phyloP scores from a whole-genome alignment of 2,329 filamentous ascomycete species.

The Penicillium brevicompactum region DNA sequence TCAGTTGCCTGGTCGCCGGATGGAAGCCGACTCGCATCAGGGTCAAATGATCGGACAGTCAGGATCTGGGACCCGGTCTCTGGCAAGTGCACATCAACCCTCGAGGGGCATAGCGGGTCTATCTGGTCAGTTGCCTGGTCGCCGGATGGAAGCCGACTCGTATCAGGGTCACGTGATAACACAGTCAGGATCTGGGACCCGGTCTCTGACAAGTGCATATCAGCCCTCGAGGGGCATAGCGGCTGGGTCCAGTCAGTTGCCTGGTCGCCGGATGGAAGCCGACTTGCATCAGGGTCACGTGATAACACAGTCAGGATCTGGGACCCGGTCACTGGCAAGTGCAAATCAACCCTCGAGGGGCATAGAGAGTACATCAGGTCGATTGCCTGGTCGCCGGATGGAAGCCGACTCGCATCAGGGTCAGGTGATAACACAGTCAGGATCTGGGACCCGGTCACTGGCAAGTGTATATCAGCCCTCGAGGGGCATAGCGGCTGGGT shows the following conservation, averaged over 20 bases:
- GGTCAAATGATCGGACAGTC: neutral
- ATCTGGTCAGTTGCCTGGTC: slow-evolving; percentile 26
- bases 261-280: neutral
- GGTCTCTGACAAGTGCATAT: slow-evolving; percentile 10
- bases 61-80: slow-evolving; percentile 5
- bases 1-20: slow-evolving; percentile 13
- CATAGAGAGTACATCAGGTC: too few species aligned
- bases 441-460: too few species aligned
- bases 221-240: neutral
- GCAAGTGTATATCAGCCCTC: too few species aligned
- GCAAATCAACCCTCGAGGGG: too few species aligned
- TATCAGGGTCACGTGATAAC: slow-evolving; percentile 25
- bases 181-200: slow-evolving; percentile 44
- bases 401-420: too few species aligned
- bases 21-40: slow-evolving; percentile 10
- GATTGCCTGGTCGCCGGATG: too few species aligned
- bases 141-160: slow-evolving; percentile 22
- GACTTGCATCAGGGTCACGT: neutral
- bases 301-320: neutral
- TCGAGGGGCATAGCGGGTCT: slow-evolving; percentile 15
- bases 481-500: too few species aligned
- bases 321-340: slow-evolving; percentile 4
- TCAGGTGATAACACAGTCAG: too few species aligned
- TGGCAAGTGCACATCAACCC: slow-evolving; percentile 1
- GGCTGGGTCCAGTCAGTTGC: neutral